Evolutionary conservation across 768 basidiomycete genomes (phyloP), one percentile per base, ranked within the genome.

Genomic region (Tulasnella sp.): DNA sequence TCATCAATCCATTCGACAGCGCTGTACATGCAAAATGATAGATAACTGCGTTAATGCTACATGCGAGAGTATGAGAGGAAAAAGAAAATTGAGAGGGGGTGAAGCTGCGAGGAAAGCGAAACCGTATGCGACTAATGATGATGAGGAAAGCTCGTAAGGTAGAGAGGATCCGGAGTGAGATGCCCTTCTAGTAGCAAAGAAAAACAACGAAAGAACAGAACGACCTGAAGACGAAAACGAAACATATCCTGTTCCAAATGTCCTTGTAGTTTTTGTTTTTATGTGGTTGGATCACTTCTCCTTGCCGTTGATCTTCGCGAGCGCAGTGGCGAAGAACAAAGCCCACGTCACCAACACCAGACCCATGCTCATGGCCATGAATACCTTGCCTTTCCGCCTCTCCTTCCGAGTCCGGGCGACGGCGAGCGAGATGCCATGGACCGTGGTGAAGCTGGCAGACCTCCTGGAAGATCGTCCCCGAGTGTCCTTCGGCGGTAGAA

Each of bases 311-410:
- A 77, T 77, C 77, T 77, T 77, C 7, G 77, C 69, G 35, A 77
- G 32, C 69, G 77, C 77, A 23, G 89, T 91, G 13, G 81, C 85
- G 81, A 93, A 84, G 83, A 92, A 92, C 79, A 92, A 82, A 46
- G 87, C 81, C 92, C 91, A 93, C 6, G 90, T 88, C 70, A 82
- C 83, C 20, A 87, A 80, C 13, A 92, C 86, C 44, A 90, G 81
- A 1, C 80, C 72, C 23, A 80, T 85, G 67, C 86, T 87, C 35
- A 88, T 79, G 42, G 83, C 80, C 37, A 87, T 85, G 79, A 89
- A 91, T 0, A 88, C 26, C 78, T 85, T 81, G 1, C 92, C 92
- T 57, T 91, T 84, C 79, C 83, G 82, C 42, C 81, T 83, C 82
- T 89, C 87, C 70, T 42, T 51, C 77, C 69, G 20, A 5, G 77